Base-by-base conservation (phyloP, 1,139 yeast species). In the Candida sp. region DNA sequence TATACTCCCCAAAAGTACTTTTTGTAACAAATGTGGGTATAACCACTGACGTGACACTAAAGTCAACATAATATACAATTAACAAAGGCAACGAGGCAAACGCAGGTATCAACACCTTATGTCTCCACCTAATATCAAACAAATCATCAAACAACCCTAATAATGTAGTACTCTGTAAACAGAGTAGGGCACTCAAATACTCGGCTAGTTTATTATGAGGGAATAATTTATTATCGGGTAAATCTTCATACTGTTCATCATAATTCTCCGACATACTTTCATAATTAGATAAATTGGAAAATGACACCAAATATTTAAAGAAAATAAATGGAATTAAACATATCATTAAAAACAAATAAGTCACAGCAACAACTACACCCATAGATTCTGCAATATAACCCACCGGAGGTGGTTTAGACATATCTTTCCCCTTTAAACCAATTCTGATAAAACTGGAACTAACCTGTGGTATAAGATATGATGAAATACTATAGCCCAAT, bases 81-180 rank as follows among this genome's bases (percentile, higher is more conserved):
- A 93, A 73, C 54, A 95, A 73, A 4, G 99, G 99, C 41, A 93
- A 82, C 1, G 96, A 84, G 0, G 97, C 97, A 45, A 95, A 81
- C 0, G 97, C 97, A 0, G 99, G 99, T 52, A 93, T 63, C 58
- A 93, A 89, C 66, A 93, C 89, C 71, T 93, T 93, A 68, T 93
- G 96, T 60, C 99, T 76, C 99, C 99, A 93, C 52, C 97, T 79
- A 49, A 93, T 83, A 63, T 93, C 99, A 59, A 93, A 93, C 55
- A 93, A 72, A 65, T 93, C 99, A 62, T 93, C 99, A 42, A 95
- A 87, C 23, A 93, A 75, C 0, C 99, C 99, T 41, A 93, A 72
- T 43, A 95, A 68, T 15, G 90, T 77, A 61, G 95, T 91, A 51
- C 91, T 81, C 63, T 89, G 91, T 40, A 93, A 68, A 49, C 96